Percentiles rank a stretch among this genome's conserved stretches.
Evolutionary conservation across 208 protist genomes (phyloP).

Genomic region (Trypanosoma mega): DNA sequence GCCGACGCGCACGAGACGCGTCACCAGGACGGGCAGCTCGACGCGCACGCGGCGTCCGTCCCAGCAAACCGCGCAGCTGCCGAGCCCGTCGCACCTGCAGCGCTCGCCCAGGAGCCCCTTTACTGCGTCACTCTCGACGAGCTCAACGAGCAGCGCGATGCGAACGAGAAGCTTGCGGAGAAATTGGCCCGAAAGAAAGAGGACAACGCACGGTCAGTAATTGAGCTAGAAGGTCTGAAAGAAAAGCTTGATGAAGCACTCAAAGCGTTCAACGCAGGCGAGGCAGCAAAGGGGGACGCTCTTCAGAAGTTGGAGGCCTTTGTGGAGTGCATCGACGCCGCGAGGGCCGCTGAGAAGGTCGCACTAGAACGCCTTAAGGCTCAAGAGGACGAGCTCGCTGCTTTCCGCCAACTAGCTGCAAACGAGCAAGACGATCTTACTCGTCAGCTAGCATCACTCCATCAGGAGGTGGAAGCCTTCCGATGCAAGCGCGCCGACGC

Average conservation of each 20-base stretch:
- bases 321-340: constrained; percentile 28
- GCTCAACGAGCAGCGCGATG: constrained; percentile 17
- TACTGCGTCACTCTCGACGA: constrained; percentile 26
- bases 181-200: constrained; percentile 10
- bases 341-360: constrained; percentile 13
- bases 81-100: constrained; percentile 14
- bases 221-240: constrained; percentile 23
- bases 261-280: not conserved
- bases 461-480: constrained; percentile 29
- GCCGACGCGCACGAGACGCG: constrained; percentile 21
- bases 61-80: constrained; percentile 13
- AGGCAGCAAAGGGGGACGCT: constrained; percentile 12
- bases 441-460: not conserved
- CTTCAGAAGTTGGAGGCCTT: constrained; percentile 38
- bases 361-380: constrained; percentile 11
- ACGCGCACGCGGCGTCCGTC: constrained; percentile 1
- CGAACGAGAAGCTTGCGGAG: constrained; percentile 22
- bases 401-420: constrained; percentile 20
- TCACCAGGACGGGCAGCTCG: constrained; percentile 16
- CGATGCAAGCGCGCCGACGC: constrained; percentile 29
- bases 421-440: constrained; percentile 24
- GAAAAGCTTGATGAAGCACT: constrained; percentile 31
- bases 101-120: constrained; percentile 17
- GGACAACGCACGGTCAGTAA: constrained; percentile 18
- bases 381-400: constrained; percentile 17